Base-by-base conservation (phyloP, 441 rosid genomes). In the Biscutella auriculata region DNA sequence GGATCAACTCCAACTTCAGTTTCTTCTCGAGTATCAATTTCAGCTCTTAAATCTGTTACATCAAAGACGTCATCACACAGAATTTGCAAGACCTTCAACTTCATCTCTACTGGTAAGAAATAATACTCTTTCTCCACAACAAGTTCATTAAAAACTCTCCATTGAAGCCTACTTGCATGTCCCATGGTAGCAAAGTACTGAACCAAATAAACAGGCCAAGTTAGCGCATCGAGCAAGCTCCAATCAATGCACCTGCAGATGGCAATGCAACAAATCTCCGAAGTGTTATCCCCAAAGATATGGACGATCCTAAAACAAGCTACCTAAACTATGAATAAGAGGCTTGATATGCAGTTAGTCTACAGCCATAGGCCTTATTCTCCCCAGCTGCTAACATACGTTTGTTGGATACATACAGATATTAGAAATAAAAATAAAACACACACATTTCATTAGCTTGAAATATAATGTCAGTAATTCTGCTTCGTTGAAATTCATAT, bases 141-240 rank as follows among this genome's bases (percentile, higher is more conserved):
- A 61, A 74, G 77, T 39, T 79, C 79, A 66, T 71, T 75, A 59
- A 84, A 80, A 35, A 76, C 75, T 54, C 77, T 67, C 97, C 95
- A 86, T 34, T 83, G 82, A 26, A 69, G 68, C 61, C 85, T 82
- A 54, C 68, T 76, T 34, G 63, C 68, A 67, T 84, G 71, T 51
- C 98, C 90, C 95, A 82, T 84, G 57, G 76, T 66, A 29, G 76
- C 71, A 54, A 92, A 70, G 73, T 92, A 92, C 68, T 80, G 85
- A 53, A 80, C 71, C 77, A 92, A 63, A 64, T 80, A 83, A 70
- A 82, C 79, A 42, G 95, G 92, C 98, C 98, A 88, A 46, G 98
- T 92, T 72, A 86, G 73, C 39, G 79, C 70, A 76, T 92, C 98
- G 15, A 92, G 97, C 80, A 92, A 82, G 79, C 80, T 76, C 98